Evolutionary conservation across 164 flowering plant species (phyloP).

Genomic region (Pachysandra terminalis): DNA sequence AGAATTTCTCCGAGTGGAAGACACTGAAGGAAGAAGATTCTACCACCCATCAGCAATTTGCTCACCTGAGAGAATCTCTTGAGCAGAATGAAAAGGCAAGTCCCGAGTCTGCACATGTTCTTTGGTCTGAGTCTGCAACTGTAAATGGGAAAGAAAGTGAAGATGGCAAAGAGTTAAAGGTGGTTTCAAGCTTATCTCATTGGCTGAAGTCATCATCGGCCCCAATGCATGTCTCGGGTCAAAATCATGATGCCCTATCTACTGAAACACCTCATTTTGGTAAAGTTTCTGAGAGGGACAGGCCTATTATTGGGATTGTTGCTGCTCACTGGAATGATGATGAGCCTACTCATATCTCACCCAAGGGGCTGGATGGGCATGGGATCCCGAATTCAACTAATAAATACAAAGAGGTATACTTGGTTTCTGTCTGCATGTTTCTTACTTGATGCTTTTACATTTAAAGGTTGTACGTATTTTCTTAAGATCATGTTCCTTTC

Average conservation of each 20-base stretch:
- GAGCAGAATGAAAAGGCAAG: slow-evolving; percentile 21
- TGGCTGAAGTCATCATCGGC: slow-evolving; percentile 53
- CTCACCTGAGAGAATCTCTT: slow-evolving; percentile 23
- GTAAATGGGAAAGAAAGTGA: slow-evolving; percentile 13
- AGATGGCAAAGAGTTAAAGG: slow-evolving; percentile 24
- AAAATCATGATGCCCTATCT: slow-evolving; percentile 11
- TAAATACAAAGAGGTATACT: slow-evolving; percentile 87
- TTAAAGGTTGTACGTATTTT: not conserved
- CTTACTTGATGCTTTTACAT: not conserved
- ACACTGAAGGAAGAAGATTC: slow-evolving; percentile 39
- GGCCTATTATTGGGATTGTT: slow-evolving; percentile 83
- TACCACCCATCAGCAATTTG: slow-evolving; percentile 13
- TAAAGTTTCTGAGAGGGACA: slow-evolving; percentile 43
- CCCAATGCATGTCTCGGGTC: slow-evolving; percentile 16
- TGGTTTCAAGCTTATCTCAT: slow-evolving; percentile 53
- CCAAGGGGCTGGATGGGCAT: slow-evolving; percentile 89
- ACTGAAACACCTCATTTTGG: slow-evolving; percentile 22
- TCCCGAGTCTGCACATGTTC: slow-evolving; percentile 11
- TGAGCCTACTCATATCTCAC: slow-evolving; percentile 39
- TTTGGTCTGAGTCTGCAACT: not conserved
- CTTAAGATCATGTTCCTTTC: slow-evolving; percentile 6
- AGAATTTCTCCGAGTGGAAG: slow-evolving; percentile 39
- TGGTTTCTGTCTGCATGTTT: not conserved
- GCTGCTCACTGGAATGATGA: slow-evolving; percentile 79
- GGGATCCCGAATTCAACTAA: slow-evolving; percentile 96